Percentiles rank a stretch among this genome's conserved stretches.
Evolutionary conservation across 2,329 filamentous ascomycete genomes (phyloP).

Genomic region (Zasmidium citrigriseum): DNA sequence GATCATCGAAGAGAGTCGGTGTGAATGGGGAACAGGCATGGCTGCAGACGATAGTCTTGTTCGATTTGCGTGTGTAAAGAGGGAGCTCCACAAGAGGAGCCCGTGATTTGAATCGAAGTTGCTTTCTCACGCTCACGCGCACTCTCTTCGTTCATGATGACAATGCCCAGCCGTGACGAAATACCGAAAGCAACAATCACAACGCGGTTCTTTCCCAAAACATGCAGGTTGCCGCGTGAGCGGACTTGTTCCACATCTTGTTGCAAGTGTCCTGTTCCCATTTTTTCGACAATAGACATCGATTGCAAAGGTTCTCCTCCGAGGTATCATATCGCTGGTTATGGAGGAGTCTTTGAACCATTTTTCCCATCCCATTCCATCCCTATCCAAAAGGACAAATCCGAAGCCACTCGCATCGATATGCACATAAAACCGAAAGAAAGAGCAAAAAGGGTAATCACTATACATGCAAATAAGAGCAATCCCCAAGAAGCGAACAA

Average conservation of each 20-base stretch:
- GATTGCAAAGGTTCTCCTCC: background rate
- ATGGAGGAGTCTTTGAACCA: background rate
- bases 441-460: background rate
- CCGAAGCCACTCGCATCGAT: background rate
- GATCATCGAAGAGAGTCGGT: background rate
- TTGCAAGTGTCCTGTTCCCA: slow-evolving; percentile 6
- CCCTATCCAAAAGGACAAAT: background rate
- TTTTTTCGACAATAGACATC: slow-evolving; percentile 6
- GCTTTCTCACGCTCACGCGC: too few relatives aligned
- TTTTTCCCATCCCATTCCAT: background rate
- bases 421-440: slow-evolving; percentile 7
- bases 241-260: slow-evolving; percentile 16
- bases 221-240: slow-evolving; percentile 23
- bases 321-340: too few relatives aligned
- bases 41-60: background rate
- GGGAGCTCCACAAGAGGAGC: background rate
- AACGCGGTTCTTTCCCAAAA: background rate
- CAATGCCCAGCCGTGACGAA: background rate
- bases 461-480: background rate
- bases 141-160: too few relatives aligned
- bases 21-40: background rate
- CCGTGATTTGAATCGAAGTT: background rate
- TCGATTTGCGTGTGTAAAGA: background rate
- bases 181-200: background rate
- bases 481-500: slow-evolving; percentile 3